These are phyloP conservation scores for Hypoxylon sp. DNA, from an alignment of 2,329 filamentous ascomycete genomes.

Conservation along the genomic window DNA sequence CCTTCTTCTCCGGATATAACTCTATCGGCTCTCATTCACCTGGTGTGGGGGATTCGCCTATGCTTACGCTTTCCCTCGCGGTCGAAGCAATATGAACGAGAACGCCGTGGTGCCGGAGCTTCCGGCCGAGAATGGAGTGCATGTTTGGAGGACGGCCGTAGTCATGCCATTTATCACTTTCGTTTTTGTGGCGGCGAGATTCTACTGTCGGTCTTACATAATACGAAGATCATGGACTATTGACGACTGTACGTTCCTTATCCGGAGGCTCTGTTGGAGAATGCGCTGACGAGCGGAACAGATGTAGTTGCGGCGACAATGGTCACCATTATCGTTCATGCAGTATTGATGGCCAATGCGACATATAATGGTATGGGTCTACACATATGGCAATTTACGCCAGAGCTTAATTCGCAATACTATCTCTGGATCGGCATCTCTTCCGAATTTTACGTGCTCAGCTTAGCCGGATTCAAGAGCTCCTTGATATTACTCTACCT, in stretches of 20 bases:
- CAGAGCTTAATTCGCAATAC: constrained; percentile 51
- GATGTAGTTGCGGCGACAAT: constrained; percentile 52
- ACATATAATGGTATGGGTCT: constrained; percentile 54
- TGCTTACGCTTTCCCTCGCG: neutral
- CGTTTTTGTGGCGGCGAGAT: constrained; percentile 49
- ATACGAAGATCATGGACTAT: constrained; percentile 42
- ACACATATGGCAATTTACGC: constrained; percentile 53
- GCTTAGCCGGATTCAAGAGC: constrained; percentile 53
- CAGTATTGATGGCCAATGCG: constrained; percentile 50
- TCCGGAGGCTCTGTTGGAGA: neutral
- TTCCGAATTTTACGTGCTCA: constrained; percentile 52
- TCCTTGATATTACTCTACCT: constrained; percentile 52
- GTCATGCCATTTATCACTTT: constrained; percentile 52
- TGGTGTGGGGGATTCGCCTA: constrained; percentile 3
- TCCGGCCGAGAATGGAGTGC: constrained; percentile 52
- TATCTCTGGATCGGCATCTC: constrained; percentile 54
- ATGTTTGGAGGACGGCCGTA: constrained; percentile 51
- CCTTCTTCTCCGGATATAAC: neutral
- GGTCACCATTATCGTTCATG: constrained; percentile 48
- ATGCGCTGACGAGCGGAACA: constrained; percentile 39
- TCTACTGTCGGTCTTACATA: constrained; percentile 50
- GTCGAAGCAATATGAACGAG: constrained; percentile 33
- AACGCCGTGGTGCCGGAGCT: constrained; percentile 41
- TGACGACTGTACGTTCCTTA: constrained; percentile 51
- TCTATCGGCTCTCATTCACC: neutral